Base-by-base conservation (phyloP, 805 yeast genomes). In the Candida coleopterorum region DNA sequence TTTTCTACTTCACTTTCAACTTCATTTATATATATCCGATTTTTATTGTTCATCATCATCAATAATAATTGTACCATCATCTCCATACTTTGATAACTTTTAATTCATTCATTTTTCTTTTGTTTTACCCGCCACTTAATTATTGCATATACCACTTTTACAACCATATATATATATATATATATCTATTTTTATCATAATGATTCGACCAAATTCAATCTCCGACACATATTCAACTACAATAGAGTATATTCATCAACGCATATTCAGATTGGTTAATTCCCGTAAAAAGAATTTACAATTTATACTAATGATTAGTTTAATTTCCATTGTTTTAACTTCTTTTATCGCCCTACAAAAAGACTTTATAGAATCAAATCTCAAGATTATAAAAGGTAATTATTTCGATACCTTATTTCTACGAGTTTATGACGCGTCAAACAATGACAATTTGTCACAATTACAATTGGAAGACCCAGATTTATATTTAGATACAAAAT, bases 401-500 rank as follows among this genome's bases (percentile, higher is more conserved):
- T 18, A 11, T 9, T 33, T 33, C 14, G 36, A 33, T 18, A 4
- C 25, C 6, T 15, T 33, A 11, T 11, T 33, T 8, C 25, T 25
- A 9, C 12, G 26, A n/a, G 25, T 33, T 14, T 33, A 33, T 20
- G 18, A 25, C 11, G 24, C 10, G 4, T 9, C 22, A 11, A n/a
- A 6, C 18, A 15, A 33, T 15, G 30, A 25, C 2, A 16, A n/a
- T n/a, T 10, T 9, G 4, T 10, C 14, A 3, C 9, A 23, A n/a
- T 12, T 33, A 14, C 10, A 10, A 27, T 9, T 21, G 10, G 31
- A 38, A 9, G 48, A 47, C 27, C 45, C 48, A 9, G 50, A 45
- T 33, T 31, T 35, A 8, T 18, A 28, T 18, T 45, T 52, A 17
- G 45, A 48, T 29, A 27, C 31, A 24, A 29, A 46, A 18, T 48